Evolutionary conservation across 2,329 filamentous ascomycete species (phyloP), one percentile per base, ranked within the genome.

Genomic region (Neoascochyta sp.): DNA sequence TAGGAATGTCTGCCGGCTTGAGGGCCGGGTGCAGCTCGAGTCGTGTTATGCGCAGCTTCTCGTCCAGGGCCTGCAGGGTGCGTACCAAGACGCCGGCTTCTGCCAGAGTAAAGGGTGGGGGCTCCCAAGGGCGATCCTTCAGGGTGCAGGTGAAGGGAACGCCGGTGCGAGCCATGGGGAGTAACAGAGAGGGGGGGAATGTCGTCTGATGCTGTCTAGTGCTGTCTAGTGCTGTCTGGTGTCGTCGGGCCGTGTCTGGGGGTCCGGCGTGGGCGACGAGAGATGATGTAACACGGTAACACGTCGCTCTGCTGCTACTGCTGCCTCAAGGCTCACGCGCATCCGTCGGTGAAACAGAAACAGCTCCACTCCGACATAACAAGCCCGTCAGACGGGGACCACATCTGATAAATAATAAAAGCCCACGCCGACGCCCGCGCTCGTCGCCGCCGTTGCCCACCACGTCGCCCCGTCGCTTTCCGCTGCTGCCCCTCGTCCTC

Each of bases 61-160:
- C 27, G 25, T 47, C 41, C 25, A 55, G 40, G 9, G 47, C 47
- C 21, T 49, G 48, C 7, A 55, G 36, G 23, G 31, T 37, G 18
- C 43, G 27, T 30, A 52, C 36, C 4, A 36, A 45, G 32, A 52
- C 51, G 18, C 24, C 22, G 2, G 34, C 29, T 10, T 20, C 10
- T 20, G 7, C 18, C 10, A 10, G 18, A 10, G 18, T 10, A 7
- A 20, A 20, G 10, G 18, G 18, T 10, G 22, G 14, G 10, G 26
- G 14, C 10, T 31, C 21, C n/a, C n/a, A n/a, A n/a, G n/a, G n/a
- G n/a, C n/a, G n/a, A n/a, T 16, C 14, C 4, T 17, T 17, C 9
- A 16, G 5, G n/a, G 12, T n/a, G 4, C 3, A 14, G 7, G 23
- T 15, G 12, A 11, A 10, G 6, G 25, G 10, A 12, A 17, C 14